phyloP scores from a whole-genome alignment of 164 flowering plant genomes.

The Nymphaea thermarum region DNA sequence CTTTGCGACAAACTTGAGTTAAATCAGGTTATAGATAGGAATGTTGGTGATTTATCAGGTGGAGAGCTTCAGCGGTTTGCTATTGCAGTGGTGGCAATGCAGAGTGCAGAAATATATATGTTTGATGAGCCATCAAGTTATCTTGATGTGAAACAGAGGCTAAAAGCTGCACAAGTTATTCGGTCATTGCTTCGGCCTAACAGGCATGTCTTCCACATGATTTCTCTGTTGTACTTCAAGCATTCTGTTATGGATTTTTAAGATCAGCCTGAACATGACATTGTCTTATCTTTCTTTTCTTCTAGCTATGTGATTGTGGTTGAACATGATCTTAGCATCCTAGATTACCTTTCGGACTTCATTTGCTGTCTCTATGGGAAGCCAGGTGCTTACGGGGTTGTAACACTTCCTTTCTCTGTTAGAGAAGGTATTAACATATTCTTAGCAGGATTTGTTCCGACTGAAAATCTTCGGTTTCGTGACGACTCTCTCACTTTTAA shows the following conservation, averaged over 20 bases:
- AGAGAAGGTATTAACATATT: conserved; percentile 98
- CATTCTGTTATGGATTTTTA: neutral
- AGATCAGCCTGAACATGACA: neutral
- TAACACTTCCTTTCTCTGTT: conserved; percentile 96
- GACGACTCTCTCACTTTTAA: conserved; percentile 93
- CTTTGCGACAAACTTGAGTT: conserved; percentile 77
- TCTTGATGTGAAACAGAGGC: conserved; percentile 98
- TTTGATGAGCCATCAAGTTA: conserved; percentile 99
- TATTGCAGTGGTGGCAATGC: conserved; percentile 93
- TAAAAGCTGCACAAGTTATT: conserved; percentile 94
- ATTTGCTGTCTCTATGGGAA: conserved; percentile 98
- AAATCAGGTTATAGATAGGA: conserved; percentile 89
- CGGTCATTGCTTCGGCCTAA: conserved; percentile 83
- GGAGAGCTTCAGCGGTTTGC: conserved; percentile 99
- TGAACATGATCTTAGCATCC: conserved; percentile 98
- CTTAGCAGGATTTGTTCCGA: conserved; percentile 94
- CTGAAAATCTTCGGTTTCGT: conserved; percentile 90
- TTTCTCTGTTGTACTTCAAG: neutral
- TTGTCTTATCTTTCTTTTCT: conserved; percentile 15
- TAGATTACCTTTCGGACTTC: conserved; percentile 95
- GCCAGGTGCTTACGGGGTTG: conserved; percentile 98
- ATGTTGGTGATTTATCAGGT: conserved; percentile 94
- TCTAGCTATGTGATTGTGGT: conserved; percentile 93
- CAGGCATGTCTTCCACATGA: conserved; percentile 31
- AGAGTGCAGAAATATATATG: conserved; percentile 95